Evolutionary conservation across 129 eudicot species (phyloP).

Genomic region (Artemisia annua): DNA sequence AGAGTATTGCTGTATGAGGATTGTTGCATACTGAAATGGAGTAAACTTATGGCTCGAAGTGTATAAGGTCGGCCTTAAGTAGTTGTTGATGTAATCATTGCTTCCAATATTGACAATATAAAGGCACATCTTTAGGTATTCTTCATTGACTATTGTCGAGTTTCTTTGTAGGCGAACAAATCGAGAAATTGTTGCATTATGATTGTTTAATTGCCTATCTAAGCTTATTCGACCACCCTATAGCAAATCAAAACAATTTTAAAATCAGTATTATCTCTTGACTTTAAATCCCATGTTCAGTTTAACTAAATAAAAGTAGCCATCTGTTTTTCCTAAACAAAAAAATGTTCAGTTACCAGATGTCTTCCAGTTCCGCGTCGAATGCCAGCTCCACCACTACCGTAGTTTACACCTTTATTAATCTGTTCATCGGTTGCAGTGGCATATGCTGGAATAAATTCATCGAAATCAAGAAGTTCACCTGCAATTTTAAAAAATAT

Average conservation of each 20-base stretch:
- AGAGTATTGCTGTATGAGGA: slow-evolving; percentile 31
- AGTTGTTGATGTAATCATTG: slow-evolving; percentile 56
- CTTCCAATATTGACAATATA: slow-evolving; percentile 43
- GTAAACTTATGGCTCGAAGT: slow-evolving; percentile 17
- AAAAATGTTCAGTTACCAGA: slow-evolving; percentile 22
- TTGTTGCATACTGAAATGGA: slow-evolving; percentile 29
- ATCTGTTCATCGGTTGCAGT: slow-evolving; percentile 25
- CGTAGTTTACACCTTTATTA: slow-evolving; percentile 39
- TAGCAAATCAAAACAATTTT: neutral
- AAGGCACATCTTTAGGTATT: slow-evolving; percentile 38
- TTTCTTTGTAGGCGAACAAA: slow-evolving; percentile 18
- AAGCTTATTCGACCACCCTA: slow-evolving; percentile 41
- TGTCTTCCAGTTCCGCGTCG: slow-evolving; percentile 31
- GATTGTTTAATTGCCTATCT: slow-evolving; percentile 26
- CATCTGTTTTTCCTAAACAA: no score
- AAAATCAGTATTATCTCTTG: neutral
- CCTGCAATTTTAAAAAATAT: slow-evolving; percentile 16
- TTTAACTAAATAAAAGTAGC: no score
- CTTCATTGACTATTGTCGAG: slow-evolving; percentile 9
- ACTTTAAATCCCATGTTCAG: no score
- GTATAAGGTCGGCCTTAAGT: slow-evolving; percentile 36
- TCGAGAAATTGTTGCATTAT: slow-evolving; percentile 23
- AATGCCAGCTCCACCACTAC: slow-evolving; percentile 41
- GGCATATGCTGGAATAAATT: slow-evolving; percentile 30
- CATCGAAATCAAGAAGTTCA: slow-evolving; percentile 26